phyloP scores from a whole-genome alignment of 2,329 filamentous ascomycete genomes.

The Fusarium armeniacum region DNA sequence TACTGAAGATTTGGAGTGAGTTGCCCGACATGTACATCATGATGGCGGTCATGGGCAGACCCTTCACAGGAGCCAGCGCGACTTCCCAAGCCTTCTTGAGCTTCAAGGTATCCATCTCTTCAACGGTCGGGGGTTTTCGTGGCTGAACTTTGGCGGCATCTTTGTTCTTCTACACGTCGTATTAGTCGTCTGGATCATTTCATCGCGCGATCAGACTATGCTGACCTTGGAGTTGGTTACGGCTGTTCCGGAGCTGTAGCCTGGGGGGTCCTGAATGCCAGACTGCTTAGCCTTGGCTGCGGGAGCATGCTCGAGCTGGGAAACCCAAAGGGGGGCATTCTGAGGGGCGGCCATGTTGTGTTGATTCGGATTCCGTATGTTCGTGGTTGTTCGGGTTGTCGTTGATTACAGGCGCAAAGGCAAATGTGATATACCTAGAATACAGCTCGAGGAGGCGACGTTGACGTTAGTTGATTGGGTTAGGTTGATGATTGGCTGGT shows the following conservation, averaged over 20 bases:
- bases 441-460: constrained; percentile 34
- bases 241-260: constrained; percentile 74
- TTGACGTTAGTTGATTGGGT: constrained; percentile 33
- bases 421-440: constrained; percentile 11
- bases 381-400: constrained; percentile 1
- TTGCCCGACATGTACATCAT: constrained; percentile 99
- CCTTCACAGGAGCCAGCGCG: constrained; percentile 91
- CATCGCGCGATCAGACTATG: constrained; percentile 1
- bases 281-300: constrained; percentile 73
- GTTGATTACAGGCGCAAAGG: constrained; percentile 19
- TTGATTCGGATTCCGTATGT: background rate
- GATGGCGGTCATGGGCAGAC: constrained; percentile 96
- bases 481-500: constrained; percentile 19
- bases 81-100: constrained; percentile 99
- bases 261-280: constrained; percentile 86
- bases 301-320: constrained; percentile 81
- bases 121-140: constrained; percentile 78
- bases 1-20: constrained; percentile 97
- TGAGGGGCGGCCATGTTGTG: constrained; percentile 51
- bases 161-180: constrained; percentile 61
- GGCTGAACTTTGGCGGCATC: constrained; percentile 65
- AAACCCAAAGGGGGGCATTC: constrained; percentile 80
- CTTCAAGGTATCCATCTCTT: constrained; percentile 95
- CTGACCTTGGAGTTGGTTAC: constrained; percentile 68
- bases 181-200: constrained; percentile 20